Percentiles rank a stretch among this genome's conserved stretches.
These are phyloP conservation scores for Myxozyma melibiosi DNA, from an alignment of 805 yeast genomes.

Conservation along the genomic window DNA sequence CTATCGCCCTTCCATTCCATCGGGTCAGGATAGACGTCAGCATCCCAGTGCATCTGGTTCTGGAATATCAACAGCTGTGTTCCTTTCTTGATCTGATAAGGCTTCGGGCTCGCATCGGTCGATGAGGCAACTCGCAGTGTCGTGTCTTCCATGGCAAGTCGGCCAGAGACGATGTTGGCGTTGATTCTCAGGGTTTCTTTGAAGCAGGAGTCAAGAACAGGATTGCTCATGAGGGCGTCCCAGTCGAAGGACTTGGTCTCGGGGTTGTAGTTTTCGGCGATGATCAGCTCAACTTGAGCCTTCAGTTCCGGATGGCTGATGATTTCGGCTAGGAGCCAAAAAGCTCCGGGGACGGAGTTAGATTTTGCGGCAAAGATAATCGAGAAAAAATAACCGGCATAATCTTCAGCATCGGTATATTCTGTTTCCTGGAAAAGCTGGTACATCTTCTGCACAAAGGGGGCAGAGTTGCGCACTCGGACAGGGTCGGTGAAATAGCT, in stretches of 20 bases:
- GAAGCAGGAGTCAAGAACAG: conserved; percentile 20
- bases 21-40: conserved; percentile 29
- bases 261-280: conserved; percentile 9
- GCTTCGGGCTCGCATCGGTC: neutral
- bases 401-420: conserved; percentile 10
- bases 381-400: conserved; percentile 22
- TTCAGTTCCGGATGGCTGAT: conserved; percentile 11
- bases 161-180: conserved; percentile 17
- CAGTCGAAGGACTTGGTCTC: conserved; percentile 20
- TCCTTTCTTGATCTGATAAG: conserved; percentile 1
- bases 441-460: conserved; percentile 3
- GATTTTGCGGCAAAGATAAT: conserved; percentile 27
- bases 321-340: conserved; percentile 20
- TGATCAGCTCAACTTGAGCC: conserved; percentile 7
- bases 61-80: conserved; percentile 8
- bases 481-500: conserved; percentile 8
- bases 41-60: conserved; percentile 26
- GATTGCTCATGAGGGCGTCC: conserved; percentile 15
- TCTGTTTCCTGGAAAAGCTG: neutral
- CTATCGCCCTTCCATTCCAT: conserved; percentile 22
- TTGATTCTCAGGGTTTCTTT: conserved; percentile 24
- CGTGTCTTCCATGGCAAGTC: conserved; percentile 15
- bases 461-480: conserved; percentile 8
- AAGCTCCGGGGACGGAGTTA: conserved; percentile 26
- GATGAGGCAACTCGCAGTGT: conserved; percentile 6